phyloP scores from a whole-genome alignment of 2,329 filamentous ascomycete species.

The Trichoderma brevicompactum region DNA sequence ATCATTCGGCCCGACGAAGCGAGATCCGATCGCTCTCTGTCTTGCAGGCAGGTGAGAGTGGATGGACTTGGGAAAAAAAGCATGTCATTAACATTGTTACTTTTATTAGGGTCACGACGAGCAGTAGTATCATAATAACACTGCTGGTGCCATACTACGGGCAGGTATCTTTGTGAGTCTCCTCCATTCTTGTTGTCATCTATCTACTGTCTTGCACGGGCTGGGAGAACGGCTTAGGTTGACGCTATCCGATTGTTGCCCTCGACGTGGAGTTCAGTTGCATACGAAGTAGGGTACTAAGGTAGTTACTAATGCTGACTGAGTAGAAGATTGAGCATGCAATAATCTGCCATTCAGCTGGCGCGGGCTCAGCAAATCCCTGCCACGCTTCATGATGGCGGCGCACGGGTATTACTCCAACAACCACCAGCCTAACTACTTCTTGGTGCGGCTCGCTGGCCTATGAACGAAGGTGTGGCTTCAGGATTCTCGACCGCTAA shows the following conservation, averaged over 20 bases:
- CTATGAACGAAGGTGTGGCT: conserved; percentile 5
- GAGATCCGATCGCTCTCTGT: conserved; percentile 22
- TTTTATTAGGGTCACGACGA: neutral
- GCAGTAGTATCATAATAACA: too few species aligned
- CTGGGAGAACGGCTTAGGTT: too few species aligned
- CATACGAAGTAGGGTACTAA: too few species aligned
- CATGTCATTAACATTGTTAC: neutral
- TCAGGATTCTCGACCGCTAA: conserved; percentile 26
- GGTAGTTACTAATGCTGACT: conserved; percentile 3
- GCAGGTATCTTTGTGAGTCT: neutral
- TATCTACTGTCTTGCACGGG: neutral
- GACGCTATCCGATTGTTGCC: too few species aligned
- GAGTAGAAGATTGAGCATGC: neutral
- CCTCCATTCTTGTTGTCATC: neutral
- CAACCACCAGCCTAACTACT: neutral
- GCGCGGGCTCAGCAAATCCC: conserved; percentile 16
- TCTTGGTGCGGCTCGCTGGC: neutral
- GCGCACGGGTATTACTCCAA: neutral
- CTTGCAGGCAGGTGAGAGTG: neutral
- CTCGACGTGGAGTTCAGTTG: too few species aligned
- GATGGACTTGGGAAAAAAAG: neutral
- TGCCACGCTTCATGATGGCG: neutral
- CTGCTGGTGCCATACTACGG: neutral
- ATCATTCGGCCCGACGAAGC: conserved; percentile 16
- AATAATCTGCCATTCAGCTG: conserved; percentile 15